A percentile compares a stretch with the other conserved stretches of the same genome.
phyloP scores from a whole-genome alignment of 164 flowering plant species.

The Chimonanthus praecox region DNA sequence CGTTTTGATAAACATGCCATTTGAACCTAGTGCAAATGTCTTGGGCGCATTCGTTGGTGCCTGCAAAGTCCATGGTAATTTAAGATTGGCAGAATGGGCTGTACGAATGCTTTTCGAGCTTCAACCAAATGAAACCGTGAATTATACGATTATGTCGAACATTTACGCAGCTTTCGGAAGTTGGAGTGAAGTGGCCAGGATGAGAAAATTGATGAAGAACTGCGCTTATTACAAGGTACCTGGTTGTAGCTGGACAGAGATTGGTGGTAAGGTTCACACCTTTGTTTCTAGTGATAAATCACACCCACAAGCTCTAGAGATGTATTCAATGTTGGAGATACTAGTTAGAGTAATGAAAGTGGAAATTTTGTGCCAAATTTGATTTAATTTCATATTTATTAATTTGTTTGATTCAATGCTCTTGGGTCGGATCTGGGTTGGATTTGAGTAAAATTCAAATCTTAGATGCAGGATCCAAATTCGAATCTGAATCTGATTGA shows the following conservation, averaged over 20 bases:
- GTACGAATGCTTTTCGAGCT: conserved; percentile 39
- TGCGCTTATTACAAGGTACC: conserved; percentile 35
- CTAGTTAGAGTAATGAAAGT: conserved; percentile 25
- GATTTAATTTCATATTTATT: too few relatives aligned
- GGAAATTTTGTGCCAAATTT: not conserved
- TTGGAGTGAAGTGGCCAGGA: conserved; percentile 49
- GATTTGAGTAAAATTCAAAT: too few relatives aligned
- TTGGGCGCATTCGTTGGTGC: conserved; percentile 56
- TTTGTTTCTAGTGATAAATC: conserved; percentile 37
- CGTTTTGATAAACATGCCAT: conserved; percentile 33
- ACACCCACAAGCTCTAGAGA: conserved; percentile 26
- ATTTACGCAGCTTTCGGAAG: conserved; percentile 42
- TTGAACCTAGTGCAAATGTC: conserved; percentile 25
- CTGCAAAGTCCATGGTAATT: conserved; percentile 44
- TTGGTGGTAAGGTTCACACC: conserved; percentile 29
- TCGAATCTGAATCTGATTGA: too few relatives aligned
- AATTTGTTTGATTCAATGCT: too few relatives aligned
- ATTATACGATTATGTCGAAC: conserved; percentile 48
- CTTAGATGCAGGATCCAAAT: too few relatives aligned
- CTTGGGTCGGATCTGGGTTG: too few relatives aligned
- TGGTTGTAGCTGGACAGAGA: conserved; percentile 63
- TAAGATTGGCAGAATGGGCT: conserved; percentile 44
- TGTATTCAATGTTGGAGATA: conserved; percentile 24
- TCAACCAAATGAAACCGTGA: conserved; percentile 47
- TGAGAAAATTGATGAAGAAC: conserved; percentile 39